Evolutionary conservation across 1,284 basidiomycete species (phyloP).

Genomic region (Abortiporus biennis): DNA sequence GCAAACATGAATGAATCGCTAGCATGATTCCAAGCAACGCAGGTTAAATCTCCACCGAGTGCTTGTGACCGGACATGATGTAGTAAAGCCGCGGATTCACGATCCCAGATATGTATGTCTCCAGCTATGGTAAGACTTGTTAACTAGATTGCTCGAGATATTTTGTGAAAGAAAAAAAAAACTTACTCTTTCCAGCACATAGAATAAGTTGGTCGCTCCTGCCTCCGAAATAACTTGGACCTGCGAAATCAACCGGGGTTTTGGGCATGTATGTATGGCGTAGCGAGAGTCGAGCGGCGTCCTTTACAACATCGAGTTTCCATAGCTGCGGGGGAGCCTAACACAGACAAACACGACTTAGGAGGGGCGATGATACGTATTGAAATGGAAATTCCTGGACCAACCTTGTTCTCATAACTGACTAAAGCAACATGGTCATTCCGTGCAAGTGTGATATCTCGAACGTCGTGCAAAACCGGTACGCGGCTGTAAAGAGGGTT

Average conservation of each 20-base stretch:
- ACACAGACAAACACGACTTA: conserved; percentile 1
- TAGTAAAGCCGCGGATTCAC: conserved; percentile 61
- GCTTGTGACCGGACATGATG: conserved; percentile 59
- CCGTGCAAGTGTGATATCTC: conserved; percentile 61
- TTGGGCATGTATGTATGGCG: conserved; percentile 73
- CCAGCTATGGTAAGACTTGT: conserved; percentile 36
- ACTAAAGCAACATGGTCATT: conserved; percentile 61
- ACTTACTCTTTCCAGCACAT: conserved; percentile 66
- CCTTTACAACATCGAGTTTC: conserved; percentile 61
- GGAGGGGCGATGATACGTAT: conserved; percentile 4
- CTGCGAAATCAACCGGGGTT: conserved; percentile 63
- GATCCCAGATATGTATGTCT: conserved; percentile 81
- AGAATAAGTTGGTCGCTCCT: conserved; percentile 70
- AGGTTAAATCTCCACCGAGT: conserved; percentile 63
- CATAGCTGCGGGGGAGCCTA: conserved; percentile 78
- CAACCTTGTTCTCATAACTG: conserved; percentile 68
- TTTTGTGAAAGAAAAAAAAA: neutral
- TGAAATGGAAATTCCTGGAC: conserved; percentile 4
- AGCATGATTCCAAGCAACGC: conserved; percentile 70
- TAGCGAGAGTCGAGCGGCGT: conserved; percentile 42
- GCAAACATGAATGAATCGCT: conserved; percentile 74
- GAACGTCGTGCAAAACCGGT: conserved; percentile 73
- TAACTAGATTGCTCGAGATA: neutral
- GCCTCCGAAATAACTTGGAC: conserved; percentile 76
- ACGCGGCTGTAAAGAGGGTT: conserved; percentile 45